Base-by-base conservation (phyloP, 2,329 filamentous ascomycete species). In the Pseudopithomyces maydicus region DNA sequence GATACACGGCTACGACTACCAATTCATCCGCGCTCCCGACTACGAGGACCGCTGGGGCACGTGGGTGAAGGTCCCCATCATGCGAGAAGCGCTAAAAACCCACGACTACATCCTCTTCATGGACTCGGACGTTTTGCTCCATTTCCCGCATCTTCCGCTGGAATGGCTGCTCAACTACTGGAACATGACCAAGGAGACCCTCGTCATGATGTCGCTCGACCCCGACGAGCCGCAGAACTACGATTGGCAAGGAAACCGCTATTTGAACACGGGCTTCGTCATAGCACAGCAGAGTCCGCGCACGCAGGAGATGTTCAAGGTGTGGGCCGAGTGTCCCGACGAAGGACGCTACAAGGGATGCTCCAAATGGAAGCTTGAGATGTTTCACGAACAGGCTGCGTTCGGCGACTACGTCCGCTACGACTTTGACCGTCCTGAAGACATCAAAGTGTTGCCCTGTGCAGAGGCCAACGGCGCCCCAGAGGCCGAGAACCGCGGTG, bases 101-200 rank as follows among this genome's bases (percentile, higher is more conserved):
- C 73, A 77, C 57, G 72, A 77, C 7, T 78, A 82, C 67, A 73
- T 76, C 12, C 74, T 82, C 57, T 82, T 82, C 61, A 72, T 82
- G 64, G 81, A 83, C 68, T 77, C 78, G n/a, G 81, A 83, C 56
- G 79, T 79, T 58, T 75, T 81, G 57, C 79, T 82, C 58, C 74
- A 77, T 41, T 76, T 82, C 60, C 77, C 77, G 1, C 74, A 80
- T 38, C 69, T 83, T 2, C 80, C 81, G 5, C 59, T 82, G 32
- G 81, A 83, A 63, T 82, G 80, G 78, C 77, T 83, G 3, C 71
- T 83, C 60, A 81, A 80, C 68, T 78, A 81, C 59, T 83, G 81
- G 81, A 75, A 80, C 55, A 75, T 82, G 63, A 75, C 70, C 33
- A 63, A 74, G 6, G 70, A 79, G n/a, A 81, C 78, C 0, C 72